Evolutionary conservation across 352 stramenopile genomes (phyloP).

Genomic region (Saprolegnia parasitica): DNA sequence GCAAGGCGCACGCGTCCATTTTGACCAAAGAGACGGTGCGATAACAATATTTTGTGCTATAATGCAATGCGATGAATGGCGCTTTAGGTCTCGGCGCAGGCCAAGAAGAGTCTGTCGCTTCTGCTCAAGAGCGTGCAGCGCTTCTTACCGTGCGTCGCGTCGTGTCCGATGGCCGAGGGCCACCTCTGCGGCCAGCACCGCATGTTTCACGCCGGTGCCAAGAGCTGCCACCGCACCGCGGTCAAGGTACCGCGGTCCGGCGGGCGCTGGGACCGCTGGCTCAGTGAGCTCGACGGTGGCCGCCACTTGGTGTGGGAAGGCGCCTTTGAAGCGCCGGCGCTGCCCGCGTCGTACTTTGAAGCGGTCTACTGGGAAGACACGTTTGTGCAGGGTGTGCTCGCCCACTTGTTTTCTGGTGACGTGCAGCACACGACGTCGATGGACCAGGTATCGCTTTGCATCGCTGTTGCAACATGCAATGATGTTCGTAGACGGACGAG

Average conservation of each 20-base stretch:
- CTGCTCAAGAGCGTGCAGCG: constrained; percentile 7
- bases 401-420: neutral
- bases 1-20: constrained; percentile 1
- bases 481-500: neutral
- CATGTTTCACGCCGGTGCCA: neutral
- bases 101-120: constrained; percentile 13
- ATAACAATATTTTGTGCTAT: neutral
- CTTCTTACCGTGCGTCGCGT: neutral
- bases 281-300: constrained; percentile 8
- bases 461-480: neutral
- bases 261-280: neutral
- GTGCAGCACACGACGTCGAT: neutral
- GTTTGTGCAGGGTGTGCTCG: neutral
- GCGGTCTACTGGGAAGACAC: neutral
- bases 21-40: constrained; percentile 4
- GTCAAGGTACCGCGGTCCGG: neutral
- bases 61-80: neutral
- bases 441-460: neutral
- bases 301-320: constrained; percentile 10
- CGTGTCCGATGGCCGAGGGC: neutral
- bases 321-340: neutral
- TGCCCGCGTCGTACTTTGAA: neutral
- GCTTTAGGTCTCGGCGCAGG: neutral
- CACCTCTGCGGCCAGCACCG: neutral
- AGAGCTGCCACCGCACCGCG: neutral